Base-by-base conservation (phyloP, 2,329 filamentous ascomycete species). In the Venturia asperata region DNA sequence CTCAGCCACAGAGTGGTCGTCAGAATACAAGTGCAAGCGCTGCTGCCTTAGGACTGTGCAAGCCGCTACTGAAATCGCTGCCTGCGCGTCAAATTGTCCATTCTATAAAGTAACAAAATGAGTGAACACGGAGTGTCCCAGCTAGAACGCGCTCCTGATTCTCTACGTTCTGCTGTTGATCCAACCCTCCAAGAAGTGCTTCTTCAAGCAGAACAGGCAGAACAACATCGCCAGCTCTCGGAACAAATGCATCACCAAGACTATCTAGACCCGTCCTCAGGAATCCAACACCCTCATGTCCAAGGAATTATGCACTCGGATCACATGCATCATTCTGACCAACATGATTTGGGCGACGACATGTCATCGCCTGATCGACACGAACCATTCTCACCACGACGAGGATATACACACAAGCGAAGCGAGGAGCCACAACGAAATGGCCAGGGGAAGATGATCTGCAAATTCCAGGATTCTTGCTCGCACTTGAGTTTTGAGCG, bases 371-470 rank as follows among this genome's bases (percentile, higher is more conserved):
- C 37, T 21, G 64, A 65, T n/a, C 39, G 62, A 5, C 64, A 66
- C 21, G 65, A 66, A 41, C 63, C 63, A 5, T 66, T 70, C 62
- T 72, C 72, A 13, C 71, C 72, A 55, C 73, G 72, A 62, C 73
- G 73, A 67, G 75, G 76, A 64, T 70, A 75, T 68, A 70, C 73
- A 34, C 76, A 74, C 68, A 77, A 77, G 67, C 75, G 76, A 42
- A 67, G 71, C 62, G 75, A 76, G 67, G 82, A 85, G 70, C 83
- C 84, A 13, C 83, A 82, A 58, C 80, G 80, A 75, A 91, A 91
- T 69, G 74, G 79, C 0, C 83, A 90, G 30, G 89, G 89, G n/a
- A 87, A 90, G 72, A 94, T 87, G 71, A 82, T 87, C 65, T 97
- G 93, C 76, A 85, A 85, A 65, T 74, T 76, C 19, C 85, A 86